A percentile compares a stretch with the other conserved stretches of the same genome.
Conservation (phyloP, 768 basidiomycete genomes). For the Baorangia bicolor region DNA sequence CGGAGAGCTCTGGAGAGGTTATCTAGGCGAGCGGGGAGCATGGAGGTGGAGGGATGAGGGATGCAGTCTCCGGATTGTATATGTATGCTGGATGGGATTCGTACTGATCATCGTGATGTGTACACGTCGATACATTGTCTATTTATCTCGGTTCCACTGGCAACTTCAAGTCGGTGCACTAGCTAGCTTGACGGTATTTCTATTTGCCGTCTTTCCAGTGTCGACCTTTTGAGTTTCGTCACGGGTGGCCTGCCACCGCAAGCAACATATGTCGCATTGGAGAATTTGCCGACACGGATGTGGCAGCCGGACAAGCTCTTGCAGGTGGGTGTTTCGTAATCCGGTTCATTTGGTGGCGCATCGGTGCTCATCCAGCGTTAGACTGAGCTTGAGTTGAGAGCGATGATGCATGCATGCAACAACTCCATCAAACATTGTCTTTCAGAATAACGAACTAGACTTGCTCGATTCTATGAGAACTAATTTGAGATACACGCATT, state of each 20-base stretch:
- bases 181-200: background rate
- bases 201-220: background rate
- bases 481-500: background rate
- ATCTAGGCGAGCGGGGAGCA: conserved; percentile 18
- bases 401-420: background rate
- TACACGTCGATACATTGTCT: background rate
- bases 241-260: too few relatives aligned
- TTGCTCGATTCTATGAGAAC: background rate
- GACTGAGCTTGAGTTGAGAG: too few relatives aligned
- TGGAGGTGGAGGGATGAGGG: conserved; percentile 15
- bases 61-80: background rate
- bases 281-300: too few relatives aligned
- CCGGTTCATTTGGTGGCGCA: too few relatives aligned
- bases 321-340: too few relatives aligned
- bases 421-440: background rate
- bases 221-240: background rate
- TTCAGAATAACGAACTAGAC: background rate
- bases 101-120: background rate
- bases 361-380: too few relatives aligned
- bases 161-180: background rate
- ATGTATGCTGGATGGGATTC: background rate
- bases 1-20: conserved; percentile 23
- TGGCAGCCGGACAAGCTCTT: too few relatives aligned
- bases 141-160: background rate
- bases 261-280: too few relatives aligned